Evolutionary conservation across 2,329 filamentous ascomycete genomes (phyloP), one percentile per base, ranked within the genome.

Genomic region (Nemania sp.): DNA sequence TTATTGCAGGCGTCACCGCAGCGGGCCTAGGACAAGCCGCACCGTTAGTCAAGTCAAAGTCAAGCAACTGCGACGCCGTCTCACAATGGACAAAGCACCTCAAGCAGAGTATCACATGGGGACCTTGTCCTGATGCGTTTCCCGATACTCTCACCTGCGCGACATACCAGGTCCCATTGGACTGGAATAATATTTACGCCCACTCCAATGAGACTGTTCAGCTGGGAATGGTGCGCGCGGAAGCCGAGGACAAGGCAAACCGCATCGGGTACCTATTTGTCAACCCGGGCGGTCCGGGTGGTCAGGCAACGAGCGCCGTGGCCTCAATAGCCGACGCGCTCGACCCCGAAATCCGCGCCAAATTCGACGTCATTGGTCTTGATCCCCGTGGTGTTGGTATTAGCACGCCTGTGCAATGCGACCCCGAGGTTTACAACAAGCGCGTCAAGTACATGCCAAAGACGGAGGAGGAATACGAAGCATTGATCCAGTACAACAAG

Each of bases 351-450:
- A 71, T 80, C 26, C 65, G 73, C 29, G 74, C 77, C 64, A 61
- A 68, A 55, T 84, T 82, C 73, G 82, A 84, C 70, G 73, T 84
- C 22, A 79, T 84, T 53, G 82, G 80, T 2, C 73, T 82, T 1
- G 82, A 84, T 66, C 82, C 82, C 0, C 78, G 82, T 2, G 83
- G 83, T 13, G 78, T 81, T 27, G 82, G 81, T 2, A 58, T 79
- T 53, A 84, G 82, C 73, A 77, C 77, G 1, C 77, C 78, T 0
- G 74, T 83, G 26, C 70, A 74, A 59, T 84, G 82, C 70, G 80
- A 83, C 69, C 70, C 74, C 3, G 72, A 62, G 2, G 73, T 79
- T 5, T 83, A 73, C 62, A 81, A 80, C 66, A 73, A 79, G 63
- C 78, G 77, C 18, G 77, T 79, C 1, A 77, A 79, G 20, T 70